phyloP scores from a whole-genome alignment of 331 rosid genomes.

The Pyrus hybrid region DNA sequence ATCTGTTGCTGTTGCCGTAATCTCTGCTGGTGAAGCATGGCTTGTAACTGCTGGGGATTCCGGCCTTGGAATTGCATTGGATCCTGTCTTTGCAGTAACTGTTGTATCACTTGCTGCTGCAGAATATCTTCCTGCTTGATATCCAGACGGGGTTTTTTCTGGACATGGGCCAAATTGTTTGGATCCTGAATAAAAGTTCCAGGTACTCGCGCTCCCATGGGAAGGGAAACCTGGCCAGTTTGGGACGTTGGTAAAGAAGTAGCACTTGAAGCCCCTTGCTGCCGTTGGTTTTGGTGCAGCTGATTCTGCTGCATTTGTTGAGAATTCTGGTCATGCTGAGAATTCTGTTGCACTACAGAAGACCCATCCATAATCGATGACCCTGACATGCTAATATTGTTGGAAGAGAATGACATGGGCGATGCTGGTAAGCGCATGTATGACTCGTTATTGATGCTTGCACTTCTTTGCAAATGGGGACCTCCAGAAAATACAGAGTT shows the following conservation, averaged over 20 bases:
- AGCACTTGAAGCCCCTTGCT: conserved; percentile 66
- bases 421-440: conserved; percentile 86
- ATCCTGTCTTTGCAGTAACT: conserved; percentile 83
- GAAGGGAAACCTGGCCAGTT: conserved; percentile 42
- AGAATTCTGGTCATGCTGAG: conserved; percentile 73
- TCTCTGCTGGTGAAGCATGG: conserved; percentile 75
- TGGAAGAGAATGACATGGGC: conserved; percentile 83
- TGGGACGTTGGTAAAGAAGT: conserved; percentile 52
- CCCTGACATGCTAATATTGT: conserved; percentile 82
- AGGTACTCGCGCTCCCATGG: conserved; percentile 52
- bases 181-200: conserved; percentile 72
- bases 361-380: conserved; percentile 90
- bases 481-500: conserved; percentile 95
- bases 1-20: conserved; percentile 58
- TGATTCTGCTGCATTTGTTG: conserved; percentile 64
- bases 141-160: conserved; percentile 81
- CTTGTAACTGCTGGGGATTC: conserved; percentile 72
- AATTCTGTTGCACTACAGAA: conserved; percentile 66
- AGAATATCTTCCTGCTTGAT: conserved; percentile 74
- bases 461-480: conserved; percentile 90
- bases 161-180: conserved; percentile 49
- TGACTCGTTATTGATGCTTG: conserved; percentile 81
- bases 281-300: conserved; percentile 26
- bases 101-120: conserved; percentile 75
- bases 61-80: conserved; percentile 68